Evolutionary conservation across 306 rosid species (phyloP).

Genomic region (Quercus cerris): DNA sequence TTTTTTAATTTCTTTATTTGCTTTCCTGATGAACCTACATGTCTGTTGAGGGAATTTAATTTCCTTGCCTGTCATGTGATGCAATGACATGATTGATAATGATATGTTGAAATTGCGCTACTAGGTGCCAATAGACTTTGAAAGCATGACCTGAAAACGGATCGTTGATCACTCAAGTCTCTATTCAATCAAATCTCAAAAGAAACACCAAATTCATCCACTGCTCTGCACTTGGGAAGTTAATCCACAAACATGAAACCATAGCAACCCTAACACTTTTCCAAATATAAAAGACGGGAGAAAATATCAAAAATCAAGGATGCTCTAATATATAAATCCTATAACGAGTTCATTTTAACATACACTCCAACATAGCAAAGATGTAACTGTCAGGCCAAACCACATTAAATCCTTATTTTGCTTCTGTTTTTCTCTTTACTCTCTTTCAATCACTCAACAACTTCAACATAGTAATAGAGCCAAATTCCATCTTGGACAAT

Average conservation of each 20-base stretch:
- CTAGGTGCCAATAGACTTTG: slow-evolving; percentile 16
- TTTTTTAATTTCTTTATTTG: neutral
- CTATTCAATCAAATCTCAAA: slow-evolving; percentile 48
- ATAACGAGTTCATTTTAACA: too few relatives aligned
- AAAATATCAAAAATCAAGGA: too few relatives aligned
- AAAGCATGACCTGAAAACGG: slow-evolving; percentile 23
- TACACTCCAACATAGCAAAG: too few relatives aligned
- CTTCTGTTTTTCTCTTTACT: too few relatives aligned
- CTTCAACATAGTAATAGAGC: too few relatives aligned
- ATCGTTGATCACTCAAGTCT: slow-evolving; percentile 47
- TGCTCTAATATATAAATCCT: too few relatives aligned
- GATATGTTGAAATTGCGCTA: neutral
- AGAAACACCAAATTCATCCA: slow-evolving; percentile 31
- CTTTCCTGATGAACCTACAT: neutral
- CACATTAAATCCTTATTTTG: too few relatives aligned
- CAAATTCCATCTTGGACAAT: too few relatives aligned
- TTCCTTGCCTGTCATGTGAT: neutral
- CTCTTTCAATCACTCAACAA: too few relatives aligned
- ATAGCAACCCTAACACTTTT: slow-evolving; percentile 37
- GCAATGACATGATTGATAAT: slow-evolving; percentile 5
- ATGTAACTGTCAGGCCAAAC: too few relatives aligned
- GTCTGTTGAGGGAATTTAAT: too few relatives aligned
- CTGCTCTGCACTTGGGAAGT: slow-evolving; percentile 21
- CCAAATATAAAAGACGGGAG: neutral
- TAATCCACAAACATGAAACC: slow-evolving; percentile 29